These are phyloP conservation scores for Zygosaccharomyces pseudobailii DNA, from an alignment of 1,139 yeast genomes.

Conservation along the genomic window DNA sequence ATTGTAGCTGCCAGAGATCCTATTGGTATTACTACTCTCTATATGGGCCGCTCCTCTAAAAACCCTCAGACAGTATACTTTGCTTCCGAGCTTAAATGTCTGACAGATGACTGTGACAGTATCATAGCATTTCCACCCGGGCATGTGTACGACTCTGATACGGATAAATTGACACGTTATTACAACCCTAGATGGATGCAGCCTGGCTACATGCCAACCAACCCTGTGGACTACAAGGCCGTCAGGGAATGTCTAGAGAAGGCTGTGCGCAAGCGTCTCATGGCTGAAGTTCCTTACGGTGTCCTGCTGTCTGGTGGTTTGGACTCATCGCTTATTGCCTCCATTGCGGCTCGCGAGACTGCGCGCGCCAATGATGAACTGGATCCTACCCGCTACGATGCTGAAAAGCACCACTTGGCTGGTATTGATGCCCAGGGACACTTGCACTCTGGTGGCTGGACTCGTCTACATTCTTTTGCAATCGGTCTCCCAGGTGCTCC, in stretches of 20 bases:
- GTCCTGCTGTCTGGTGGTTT: conserved; percentile 94
- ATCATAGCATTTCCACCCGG: conserved; percentile 98
- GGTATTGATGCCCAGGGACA: conserved; percentile 91
- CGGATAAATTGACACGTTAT: conserved; percentile 81
- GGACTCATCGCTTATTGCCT: conserved; percentile 91
- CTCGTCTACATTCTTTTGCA: conserved; percentile 91
- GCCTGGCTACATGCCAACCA: conserved; percentile 63
- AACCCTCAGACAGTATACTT: conserved; percentile 76
- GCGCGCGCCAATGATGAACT: conserved; percentile 59
- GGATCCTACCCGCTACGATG: conserved; percentile 37
- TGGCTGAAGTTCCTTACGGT: conserved; percentile 99
- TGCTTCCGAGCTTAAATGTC: conserved; percentile 91
- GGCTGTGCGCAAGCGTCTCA: conserved; percentile 96
- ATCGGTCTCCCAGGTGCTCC: conserved; percentile 98
- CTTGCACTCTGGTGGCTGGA: conserved; percentile 73
- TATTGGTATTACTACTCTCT: conserved; percentile 91
- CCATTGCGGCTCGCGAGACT: conserved; percentile 96
- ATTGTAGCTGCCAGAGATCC: conserved; percentile 98
- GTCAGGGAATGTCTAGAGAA: conserved; percentile 81
- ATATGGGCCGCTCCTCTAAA: conserved; percentile 80
- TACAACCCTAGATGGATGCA: conserved; percentile 96
- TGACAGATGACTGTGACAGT: conserved; percentile 89
- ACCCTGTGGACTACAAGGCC: conserved; percentile 63
- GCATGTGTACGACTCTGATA: conserved; percentile 86
- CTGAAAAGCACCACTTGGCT: conserved; percentile 58